Base-by-base conservation (phyloP, 1,284 basidiomycete genomes). In the Blastosporella zonata region DNA sequence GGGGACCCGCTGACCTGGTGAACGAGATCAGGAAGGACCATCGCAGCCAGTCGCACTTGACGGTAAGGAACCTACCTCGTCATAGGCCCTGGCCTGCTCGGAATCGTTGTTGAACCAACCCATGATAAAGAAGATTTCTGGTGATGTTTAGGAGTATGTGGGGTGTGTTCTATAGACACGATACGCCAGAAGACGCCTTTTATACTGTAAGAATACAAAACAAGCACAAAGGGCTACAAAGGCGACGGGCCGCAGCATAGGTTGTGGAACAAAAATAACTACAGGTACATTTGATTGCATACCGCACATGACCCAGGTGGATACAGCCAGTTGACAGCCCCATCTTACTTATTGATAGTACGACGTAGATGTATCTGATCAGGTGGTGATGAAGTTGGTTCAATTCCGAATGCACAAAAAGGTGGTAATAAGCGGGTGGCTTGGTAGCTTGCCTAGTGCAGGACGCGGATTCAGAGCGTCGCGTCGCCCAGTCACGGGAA, bases 61-160 rank as follows among this genome's bases (percentile, higher is more conserved):
- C 23, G 13, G 22, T 22, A 13, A 18, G 33, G 23, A 28, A 8
- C 28, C 9, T 47, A 77, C 78, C 65, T 73, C 53, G 43, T 74
- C 60, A 63, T 78, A 76, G 52, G 76, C 72, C 21, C 68, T 48
- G 50, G 71, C 70, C 61, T 80, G 66, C 23, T 79, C 67, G 52
- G 78, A 78, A 47, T 76, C 71, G 53, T 67, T 47, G 60, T 54
- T 52, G 68, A 81, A 81, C 71, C 71, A 79, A 60, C 75, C 77
- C 79, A 82, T 82, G 43, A 37, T 73, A 54, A 29, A 15, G 29
- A 43, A 35, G 25, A 23, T 39, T 42, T 35, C 25, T 46, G 34
- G 18, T 37, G 18, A 12, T 20, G 18, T 22, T 37, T 18, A 21
- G 36, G n/a, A 10, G 36, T 37, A 21, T 40, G 46, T 33, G 31